Evolutionary conservation across 257 asterid genomes (phyloP).

Genomic region (Forsythia suspensa): DNA sequence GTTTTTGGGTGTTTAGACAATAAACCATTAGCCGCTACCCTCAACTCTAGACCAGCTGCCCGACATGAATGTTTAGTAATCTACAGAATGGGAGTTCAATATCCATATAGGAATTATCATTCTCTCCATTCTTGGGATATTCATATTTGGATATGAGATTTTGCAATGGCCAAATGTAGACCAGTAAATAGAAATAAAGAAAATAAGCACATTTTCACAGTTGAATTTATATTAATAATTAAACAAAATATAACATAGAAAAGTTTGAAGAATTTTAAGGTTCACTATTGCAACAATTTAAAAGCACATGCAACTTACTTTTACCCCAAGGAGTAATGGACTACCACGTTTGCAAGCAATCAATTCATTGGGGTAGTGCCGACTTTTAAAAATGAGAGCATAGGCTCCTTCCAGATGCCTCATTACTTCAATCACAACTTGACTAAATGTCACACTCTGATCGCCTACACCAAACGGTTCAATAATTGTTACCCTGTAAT

Average conservation of each 20-base stretch:
- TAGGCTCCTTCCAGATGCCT: conserved; percentile 99
- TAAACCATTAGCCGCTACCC: neutral
- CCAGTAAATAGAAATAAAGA: neutral
- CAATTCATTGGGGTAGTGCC: conserved; percentile 90
- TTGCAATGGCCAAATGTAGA: neutral
- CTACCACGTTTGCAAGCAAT: conserved; percentile 99
- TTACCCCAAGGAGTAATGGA: conserved; percentile 95
- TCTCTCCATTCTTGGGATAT: neutral
- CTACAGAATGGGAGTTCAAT: neutral
- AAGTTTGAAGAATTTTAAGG: neutral
- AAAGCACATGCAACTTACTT: conserved; percentile 53
- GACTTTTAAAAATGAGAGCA: conserved; percentile 95
- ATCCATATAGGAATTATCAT: neutral
- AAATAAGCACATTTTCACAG: neutral
- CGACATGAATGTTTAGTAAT: neutral
- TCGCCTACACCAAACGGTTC: conserved; percentile 56
- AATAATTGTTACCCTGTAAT: conserved; percentile 2
- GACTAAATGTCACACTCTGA: conserved; percentile 78
- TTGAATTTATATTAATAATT: neutral
- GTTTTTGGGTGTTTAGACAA: neutral
- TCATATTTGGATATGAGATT: neutral
- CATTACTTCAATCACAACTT: conserved; percentile 97
- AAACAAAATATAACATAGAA: neutral
- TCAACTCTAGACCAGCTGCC: neutral
- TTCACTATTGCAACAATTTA: conserved; percentile 7